These are phyloP conservation scores for Pelargonium cotyledonis DNA, from an alignment of 441 rosid species.

Conservation along the genomic window DNA sequence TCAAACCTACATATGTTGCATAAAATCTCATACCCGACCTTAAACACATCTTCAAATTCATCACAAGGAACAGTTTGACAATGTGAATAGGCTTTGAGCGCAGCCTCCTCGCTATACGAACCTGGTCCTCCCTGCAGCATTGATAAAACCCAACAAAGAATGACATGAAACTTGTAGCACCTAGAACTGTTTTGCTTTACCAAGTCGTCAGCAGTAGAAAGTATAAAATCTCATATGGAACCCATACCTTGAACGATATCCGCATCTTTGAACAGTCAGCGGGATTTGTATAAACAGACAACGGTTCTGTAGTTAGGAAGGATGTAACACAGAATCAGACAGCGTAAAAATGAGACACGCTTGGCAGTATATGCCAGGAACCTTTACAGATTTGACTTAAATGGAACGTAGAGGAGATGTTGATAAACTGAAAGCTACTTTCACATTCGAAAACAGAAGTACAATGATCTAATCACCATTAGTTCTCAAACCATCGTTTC, in stretches of 20 bases:
- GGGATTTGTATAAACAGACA: constrained; percentile 32
- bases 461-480: not conserved
- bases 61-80: constrained; percentile 51
- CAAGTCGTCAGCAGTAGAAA: constrained; percentile 2
- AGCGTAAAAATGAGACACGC: not conserved
- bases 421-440: not conserved
- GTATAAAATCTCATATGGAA: not conserved
- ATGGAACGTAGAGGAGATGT: not conserved
- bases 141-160: constrained; percentile 9
- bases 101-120: constrained; percentile 53
- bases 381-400: not conserved
- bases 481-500: not conserved
- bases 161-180: not conserved
- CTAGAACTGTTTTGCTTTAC: constrained; percentile 11
- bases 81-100: constrained; percentile 50
- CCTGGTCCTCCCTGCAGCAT: constrained; percentile 41
- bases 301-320: constrained; percentile 36
- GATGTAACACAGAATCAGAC: constrained; percentile 5
- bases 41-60: constrained; percentile 52
- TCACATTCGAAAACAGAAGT: not conserved
- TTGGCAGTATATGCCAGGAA: not conserved
- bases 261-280: constrained; percentile 30
- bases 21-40: constrained; percentile 30
- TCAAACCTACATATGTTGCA: constrained; percentile 3
- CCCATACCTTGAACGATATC: constrained; percentile 47